Evolutionary conservation across 768 basidiomycete genomes (phyloP).

Genomic region (Lanmaoa pseudosensibilis): DNA sequence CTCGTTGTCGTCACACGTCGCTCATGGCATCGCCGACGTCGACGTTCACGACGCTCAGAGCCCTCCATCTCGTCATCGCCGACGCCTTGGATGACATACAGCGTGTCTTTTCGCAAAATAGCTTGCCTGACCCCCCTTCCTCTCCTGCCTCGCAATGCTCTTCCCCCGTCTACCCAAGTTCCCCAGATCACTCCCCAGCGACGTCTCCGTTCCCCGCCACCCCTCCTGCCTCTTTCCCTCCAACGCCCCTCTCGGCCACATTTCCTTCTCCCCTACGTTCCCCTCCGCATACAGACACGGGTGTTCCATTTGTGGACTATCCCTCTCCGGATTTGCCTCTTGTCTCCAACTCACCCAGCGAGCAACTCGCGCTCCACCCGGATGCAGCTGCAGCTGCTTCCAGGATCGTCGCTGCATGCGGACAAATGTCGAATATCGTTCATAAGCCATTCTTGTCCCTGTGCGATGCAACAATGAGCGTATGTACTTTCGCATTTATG

Average conservation of each 20-base stretch:
- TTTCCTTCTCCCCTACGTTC: conserved; percentile 19
- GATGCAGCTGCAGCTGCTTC: conserved; percentile 58
- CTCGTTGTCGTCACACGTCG: conserved; percentile 10
- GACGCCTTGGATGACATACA: conserved; percentile 71
- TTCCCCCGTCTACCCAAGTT: conserved; percentile 23
- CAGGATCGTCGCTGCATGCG: conserved; percentile 66
- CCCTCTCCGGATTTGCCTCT: conserved; percentile 54
- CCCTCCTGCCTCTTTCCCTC: conserved; percentile 27
- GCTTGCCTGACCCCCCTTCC: conserved; percentile 7
- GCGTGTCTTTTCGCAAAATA: conserved; percentile 44
- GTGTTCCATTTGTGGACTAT: conserved; percentile 41
- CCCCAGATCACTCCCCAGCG: conserved; percentile 36
- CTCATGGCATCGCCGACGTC: conserved; percentile 37
- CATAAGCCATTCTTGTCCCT: conserved; percentile 70
- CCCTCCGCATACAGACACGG: background rate
- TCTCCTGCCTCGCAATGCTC: conserved; percentile 16
- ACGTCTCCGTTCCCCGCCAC: conserved; percentile 23
- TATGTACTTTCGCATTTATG: conserved; percentile 35
- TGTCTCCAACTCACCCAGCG: conserved; percentile 46
- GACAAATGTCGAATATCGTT: conserved; percentile 63
- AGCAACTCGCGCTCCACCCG: conserved; percentile 60
- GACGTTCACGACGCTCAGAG: conserved; percentile 65
- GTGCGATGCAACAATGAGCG: conserved; percentile 71
- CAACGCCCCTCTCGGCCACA: conserved; percentile 32
- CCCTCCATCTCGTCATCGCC: conserved; percentile 65